Conservation (phyloP, 371 early-diverging fungal genomes). For the Batkoa obscura region DNA sequence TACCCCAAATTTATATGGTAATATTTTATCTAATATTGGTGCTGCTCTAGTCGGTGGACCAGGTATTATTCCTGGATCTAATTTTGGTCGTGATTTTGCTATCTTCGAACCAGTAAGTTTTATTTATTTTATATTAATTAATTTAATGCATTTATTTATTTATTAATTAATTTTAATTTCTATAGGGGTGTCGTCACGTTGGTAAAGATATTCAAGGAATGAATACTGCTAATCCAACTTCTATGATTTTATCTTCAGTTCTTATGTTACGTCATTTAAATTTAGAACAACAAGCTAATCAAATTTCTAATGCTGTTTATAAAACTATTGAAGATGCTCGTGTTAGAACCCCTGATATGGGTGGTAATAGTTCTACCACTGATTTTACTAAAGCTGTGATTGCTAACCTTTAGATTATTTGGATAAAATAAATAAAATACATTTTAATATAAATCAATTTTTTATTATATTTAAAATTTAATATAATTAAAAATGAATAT, state of each 20-base stretch:
- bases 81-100: conserved; percentile 87
- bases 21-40: conserved; percentile 89
- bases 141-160: background rate
- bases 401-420: conserved; percentile 25
- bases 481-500: no score
- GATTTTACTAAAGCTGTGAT: conserved; percentile 78
- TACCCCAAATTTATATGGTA: conserved; percentile 94
- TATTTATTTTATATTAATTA: background rate
- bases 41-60: conserved; percentile 91
- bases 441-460: no score
- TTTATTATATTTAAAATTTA: no score
- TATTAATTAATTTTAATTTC: conserved; percentile 1
- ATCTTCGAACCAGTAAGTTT: conserved; percentile 79
- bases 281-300: conserved; percentile 62
- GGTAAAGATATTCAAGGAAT: conserved; percentile 76
- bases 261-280: conserved; percentile 85
- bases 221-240: conserved; percentile 86
- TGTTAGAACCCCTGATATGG: conserved; percentile 57
- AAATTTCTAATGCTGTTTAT: conserved; percentile 60
- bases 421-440: no score
- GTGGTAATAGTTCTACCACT: conserved; percentile 56
- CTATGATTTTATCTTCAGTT: conserved; percentile 71
- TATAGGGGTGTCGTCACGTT: conserved; percentile 79
- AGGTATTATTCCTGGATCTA: conserved; percentile 85
- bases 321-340: conserved; percentile 41